Conservation (phyloP, 495 filamentous ascomycete species). For the Lichina pygmaea region DNA sequence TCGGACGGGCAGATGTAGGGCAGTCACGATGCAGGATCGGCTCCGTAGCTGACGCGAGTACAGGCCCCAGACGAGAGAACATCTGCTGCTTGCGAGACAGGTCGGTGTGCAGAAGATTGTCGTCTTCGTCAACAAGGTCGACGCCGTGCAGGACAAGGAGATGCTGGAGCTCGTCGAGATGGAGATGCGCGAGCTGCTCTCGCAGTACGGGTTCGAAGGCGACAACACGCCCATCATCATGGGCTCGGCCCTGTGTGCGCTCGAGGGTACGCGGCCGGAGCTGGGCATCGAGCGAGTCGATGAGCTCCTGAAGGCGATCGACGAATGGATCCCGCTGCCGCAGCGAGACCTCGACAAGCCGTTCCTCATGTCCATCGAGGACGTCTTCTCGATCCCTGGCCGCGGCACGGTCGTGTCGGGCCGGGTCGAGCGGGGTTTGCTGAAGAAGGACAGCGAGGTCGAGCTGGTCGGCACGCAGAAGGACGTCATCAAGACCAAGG, state of each 20-base stretch:
- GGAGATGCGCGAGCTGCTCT: slow-evolving; percentile 95
- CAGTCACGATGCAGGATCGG: neutral
- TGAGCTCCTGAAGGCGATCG: slow-evolving; percentile 66
- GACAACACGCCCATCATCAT: slow-evolving; percentile 91
- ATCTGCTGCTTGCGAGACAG: slow-evolving; percentile 89
- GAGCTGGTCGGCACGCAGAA: slow-evolving; percentile 69
- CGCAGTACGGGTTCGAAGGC: slow-evolving; percentile 83
- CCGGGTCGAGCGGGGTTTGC: slow-evolving; percentile 79
- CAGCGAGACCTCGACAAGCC: slow-evolving; percentile 81
- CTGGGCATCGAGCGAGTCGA: slow-evolving; percentile 71
- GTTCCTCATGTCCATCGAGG: slow-evolving; percentile 96
- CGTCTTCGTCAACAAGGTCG: slow-evolving; percentile 98
- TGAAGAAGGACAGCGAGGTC: slow-evolving; percentile 81
- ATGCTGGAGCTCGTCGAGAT: slow-evolving; percentile 99
- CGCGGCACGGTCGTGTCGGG: slow-evolving; percentile 93
- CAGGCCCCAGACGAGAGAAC: slow-evolving; percentile 91
- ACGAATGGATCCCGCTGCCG: slow-evolving; percentile 89
- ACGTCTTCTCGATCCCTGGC: slow-evolving; percentile 92
- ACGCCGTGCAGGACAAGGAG: slow-evolving; percentile 84
- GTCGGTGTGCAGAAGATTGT: slow-evolving; percentile 94
- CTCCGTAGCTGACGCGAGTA: neutral
- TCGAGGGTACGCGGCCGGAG: slow-evolving; percentile 68
- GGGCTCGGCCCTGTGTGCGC: slow-evolving; percentile 83
- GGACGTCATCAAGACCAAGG: slow-evolving; percentile 78
- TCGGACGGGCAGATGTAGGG: slow-evolving; percentile 88